Percentiles rank a stretch among this genome's conserved stretches.
Evolutionary conservation across 768 basidiomycete species (phyloP).

Genomic region (Ephemerocybe angulata): DNA sequence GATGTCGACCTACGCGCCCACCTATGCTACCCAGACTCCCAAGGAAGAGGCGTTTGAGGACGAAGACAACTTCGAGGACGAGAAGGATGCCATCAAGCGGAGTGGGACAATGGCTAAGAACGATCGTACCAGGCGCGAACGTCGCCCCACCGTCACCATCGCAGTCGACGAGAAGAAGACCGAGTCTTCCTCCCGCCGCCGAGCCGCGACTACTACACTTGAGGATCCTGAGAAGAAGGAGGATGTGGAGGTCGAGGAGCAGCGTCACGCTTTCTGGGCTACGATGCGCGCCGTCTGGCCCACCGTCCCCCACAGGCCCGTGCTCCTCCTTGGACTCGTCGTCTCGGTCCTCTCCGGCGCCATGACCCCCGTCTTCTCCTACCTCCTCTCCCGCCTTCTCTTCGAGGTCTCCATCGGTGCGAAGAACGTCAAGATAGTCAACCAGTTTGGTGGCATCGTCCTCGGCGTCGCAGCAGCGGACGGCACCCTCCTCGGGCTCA

Average conservation of each 20-base stretch:
- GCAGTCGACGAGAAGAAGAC: constrained; percentile 11
- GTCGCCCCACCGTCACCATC: background rate
- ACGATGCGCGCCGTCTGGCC: constrained; percentile 60
- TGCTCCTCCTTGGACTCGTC: constrained; percentile 67
- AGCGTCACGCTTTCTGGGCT: constrained; percentile 37
- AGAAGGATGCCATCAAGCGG: constrained; percentile 38
- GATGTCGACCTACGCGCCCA: constrained; percentile 21
- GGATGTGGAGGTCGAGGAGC: constrained; percentile 13
- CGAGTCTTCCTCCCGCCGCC: no score
- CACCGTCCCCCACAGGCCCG: constrained; percentile 67
- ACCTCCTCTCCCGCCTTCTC: constrained; percentile 77
- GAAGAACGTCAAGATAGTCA: constrained; percentile 55
- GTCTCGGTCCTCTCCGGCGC: constrained; percentile 72
- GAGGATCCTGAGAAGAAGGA: background rate
- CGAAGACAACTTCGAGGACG: constrained; percentile 35
- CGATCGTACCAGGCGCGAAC: constrained; percentile 1
- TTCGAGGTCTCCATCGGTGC: constrained; percentile 73
- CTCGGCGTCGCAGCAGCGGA: constrained; percentile 74
- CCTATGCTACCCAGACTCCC: no score
- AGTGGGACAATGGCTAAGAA: constrained; percentile 36
- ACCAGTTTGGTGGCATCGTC: constrained; percentile 67
- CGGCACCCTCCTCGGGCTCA: constrained; percentile 68
- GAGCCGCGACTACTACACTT: constrained; percentile 17
- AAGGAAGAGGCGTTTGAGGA: constrained; percentile 12
- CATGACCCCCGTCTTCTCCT: constrained; percentile 91